A percentile compares a stretch with the other conserved stretches of the same genome.
phyloP scores from a whole-genome alignment of 805 yeast species.

The Saccharomycopsis fodiens region DNA sequence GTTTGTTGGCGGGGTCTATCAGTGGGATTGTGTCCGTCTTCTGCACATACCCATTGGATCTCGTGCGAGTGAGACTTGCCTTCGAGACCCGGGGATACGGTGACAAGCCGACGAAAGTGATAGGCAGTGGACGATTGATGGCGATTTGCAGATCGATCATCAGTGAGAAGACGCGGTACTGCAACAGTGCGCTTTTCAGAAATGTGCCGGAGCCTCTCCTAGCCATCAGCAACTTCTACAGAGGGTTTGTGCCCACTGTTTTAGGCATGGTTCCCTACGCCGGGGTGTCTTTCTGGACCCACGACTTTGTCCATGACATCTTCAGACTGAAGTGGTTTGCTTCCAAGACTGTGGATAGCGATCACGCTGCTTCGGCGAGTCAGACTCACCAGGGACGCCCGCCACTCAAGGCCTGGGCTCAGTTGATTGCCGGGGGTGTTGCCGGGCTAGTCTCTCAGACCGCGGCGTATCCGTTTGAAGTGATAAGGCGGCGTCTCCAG shows the following conservation, averaged over 20 bases:
- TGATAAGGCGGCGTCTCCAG: conserved; percentile 89
- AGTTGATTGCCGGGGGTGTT: conserved; percentile 87
- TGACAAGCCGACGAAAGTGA: conserved; percentile 16
- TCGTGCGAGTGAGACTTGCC: conserved; percentile 86
- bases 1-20: conserved; percentile 82
- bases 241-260: conserved; percentile 92
- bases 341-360: conserved; percentile 37
- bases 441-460: conserved; percentile 95
- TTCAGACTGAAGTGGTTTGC: conserved; percentile 56
- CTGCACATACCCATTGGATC: conserved; percentile 86
- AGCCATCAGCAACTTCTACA: conserved; percentile 62
- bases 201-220: conserved; percentile 27
- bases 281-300: conserved; percentile 93
- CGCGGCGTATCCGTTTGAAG: conserved; percentile 95
- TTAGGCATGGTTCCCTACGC: conserved; percentile 97
- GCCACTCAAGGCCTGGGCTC: conserved; percentile 88
- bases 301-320: conserved; percentile 83
- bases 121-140: conserved; percentile 23
- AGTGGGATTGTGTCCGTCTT: conserved; percentile 85
- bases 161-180: conserved; percentile 22
- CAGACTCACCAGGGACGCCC: conserved; percentile 30
- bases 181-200: conserved; percentile 23
- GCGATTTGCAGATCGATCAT: conserved; percentile 24
- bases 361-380: conserved; percentile 16
- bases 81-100: conserved; percentile 50